Base-by-base conservation (phyloP, 805 yeast genomes). In the Candida pseudofarinosa region DNA sequence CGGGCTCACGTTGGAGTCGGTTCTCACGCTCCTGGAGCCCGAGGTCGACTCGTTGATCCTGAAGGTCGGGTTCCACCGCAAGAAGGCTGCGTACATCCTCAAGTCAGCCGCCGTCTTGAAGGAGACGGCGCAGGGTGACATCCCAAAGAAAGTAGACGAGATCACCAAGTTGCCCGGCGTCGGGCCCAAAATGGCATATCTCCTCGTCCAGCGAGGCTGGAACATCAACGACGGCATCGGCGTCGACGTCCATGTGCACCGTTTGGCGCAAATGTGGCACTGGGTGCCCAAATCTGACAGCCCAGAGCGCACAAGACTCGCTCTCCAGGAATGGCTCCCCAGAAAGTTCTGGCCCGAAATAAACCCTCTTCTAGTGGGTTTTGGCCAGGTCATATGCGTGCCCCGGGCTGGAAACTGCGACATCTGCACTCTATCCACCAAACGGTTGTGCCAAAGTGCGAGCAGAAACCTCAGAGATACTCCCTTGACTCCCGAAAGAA, bases 101-200 rank as follows among this genome's bases (percentile, higher is more conserved):
- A 67, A 72, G 51, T 71, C 93, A 1, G 76, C 85, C 5, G 67
- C 65, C 40, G 66, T 85, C 3, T 50, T 89, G 6, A 52, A 55
- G 3, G 74, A 72, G 1, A 54, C 73, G 16, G 80, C 72, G 56
- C 65, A 68, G 8, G 80, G 81, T 5, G 97, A 89, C 50, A 74
- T 91, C 3, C 98, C 98, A 0, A 62, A 74, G 45, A 73, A 82
- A 2, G 72, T 85, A 6, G 80, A 75, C 4, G 90, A 83, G 0
- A 71, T 90, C 40, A 71, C 77, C 4, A 61, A 75, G 0, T 65
- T 90, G 26, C 97, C 97, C 0, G 98, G 98, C 0, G 95, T 90
- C 2, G 98, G 98, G 0, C 96, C 96, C 6, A 90, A 90, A 59
- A 90, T 90, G 98, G 96, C 95, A 0, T 85, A 77, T 58, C 63